Evolutionary conservation across 1,284 basidiomycete species (phyloP).

Genomic region (Cystobasidium slooffiae): DNA sequence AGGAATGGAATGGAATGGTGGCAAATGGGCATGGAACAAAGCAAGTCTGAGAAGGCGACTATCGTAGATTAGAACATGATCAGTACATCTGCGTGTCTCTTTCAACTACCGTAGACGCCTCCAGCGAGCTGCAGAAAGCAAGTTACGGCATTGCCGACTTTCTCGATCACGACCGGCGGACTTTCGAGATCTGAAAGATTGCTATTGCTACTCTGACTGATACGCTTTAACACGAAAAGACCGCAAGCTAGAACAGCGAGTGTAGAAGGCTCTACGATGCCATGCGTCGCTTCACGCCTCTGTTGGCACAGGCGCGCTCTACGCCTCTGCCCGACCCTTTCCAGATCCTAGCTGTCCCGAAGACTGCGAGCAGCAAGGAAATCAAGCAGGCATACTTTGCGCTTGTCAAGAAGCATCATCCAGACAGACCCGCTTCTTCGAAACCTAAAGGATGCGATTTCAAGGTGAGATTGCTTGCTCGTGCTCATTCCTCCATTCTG

Average conservation of each 20-base stretch:
- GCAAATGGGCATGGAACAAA: slow-evolving; percentile 3
- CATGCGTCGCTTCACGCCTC: slow-evolving; percentile 28
- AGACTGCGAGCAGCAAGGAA: slow-evolving; percentile 7
- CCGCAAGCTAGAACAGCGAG: background rate
- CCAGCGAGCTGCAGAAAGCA: no score
- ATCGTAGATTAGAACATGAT: no score
- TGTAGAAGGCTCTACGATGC: slow-evolving; percentile 7
- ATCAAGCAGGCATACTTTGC: slow-evolving; percentile 37
- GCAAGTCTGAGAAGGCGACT: no score
- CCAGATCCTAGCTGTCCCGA: slow-evolving; percentile 38
- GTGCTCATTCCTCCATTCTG: background rate
- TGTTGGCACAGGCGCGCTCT: slow-evolving; percentile 27
- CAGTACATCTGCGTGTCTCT: no score
- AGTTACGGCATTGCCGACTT: no score
- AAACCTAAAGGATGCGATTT: slow-evolving; percentile 25
- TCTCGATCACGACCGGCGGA: no score
- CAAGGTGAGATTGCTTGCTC: slow-evolving; percentile 12
- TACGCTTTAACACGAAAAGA: background rate
- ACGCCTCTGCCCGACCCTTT: slow-evolving; percentile 25
- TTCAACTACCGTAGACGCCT: no score
- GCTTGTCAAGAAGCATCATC: slow-evolving; percentile 41
- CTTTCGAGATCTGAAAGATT: no score
- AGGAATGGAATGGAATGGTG: slow-evolving; percentile 9
- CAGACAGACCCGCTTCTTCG: slow-evolving; percentile 19
- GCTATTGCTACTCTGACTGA: background rate